Evolutionary conservation across 2,329 filamentous ascomycete species (phyloP).

Genomic region (Ceratocystis diversiconidia): DNA sequence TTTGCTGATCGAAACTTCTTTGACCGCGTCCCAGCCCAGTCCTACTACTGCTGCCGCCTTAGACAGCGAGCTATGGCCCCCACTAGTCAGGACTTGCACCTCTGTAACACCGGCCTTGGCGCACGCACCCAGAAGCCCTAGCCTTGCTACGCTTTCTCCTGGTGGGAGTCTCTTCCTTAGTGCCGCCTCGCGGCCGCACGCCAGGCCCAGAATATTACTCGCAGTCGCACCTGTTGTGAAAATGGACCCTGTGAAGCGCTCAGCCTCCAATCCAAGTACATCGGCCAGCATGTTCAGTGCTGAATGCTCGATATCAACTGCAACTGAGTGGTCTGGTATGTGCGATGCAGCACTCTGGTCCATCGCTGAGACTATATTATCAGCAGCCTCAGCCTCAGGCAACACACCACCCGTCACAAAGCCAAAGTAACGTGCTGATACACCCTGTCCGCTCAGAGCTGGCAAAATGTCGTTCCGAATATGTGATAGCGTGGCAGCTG

Average conservation of each 20-base stretch:
- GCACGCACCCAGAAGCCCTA: slow-evolving; percentile 57
- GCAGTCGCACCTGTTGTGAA: slow-evolving; percentile 53
- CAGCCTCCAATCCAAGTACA: slow-evolving; percentile 45
- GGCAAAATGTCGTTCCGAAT: slow-evolving; percentile 35
- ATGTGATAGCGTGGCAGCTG: slow-evolving; percentile 24
- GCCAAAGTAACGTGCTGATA: slow-evolving; percentile 62
- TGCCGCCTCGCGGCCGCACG: slow-evolving; percentile 49
- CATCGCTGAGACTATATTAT: slow-evolving; percentile 64
- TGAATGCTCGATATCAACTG: slow-evolving; percentile 61
- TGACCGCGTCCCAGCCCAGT: slow-evolving; percentile 55
- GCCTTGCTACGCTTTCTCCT: slow-evolving; percentile 44
- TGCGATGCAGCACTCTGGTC: slow-evolving; percentile 83
- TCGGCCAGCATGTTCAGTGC: slow-evolving; percentile 56
- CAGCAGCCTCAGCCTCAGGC: slow-evolving; percentile 65
- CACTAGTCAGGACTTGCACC: slow-evolving; percentile 65
- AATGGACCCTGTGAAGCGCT: slow-evolving; percentile 44
- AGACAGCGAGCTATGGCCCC: slow-evolving; percentile 67
- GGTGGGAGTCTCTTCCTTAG: slow-evolving; percentile 29
- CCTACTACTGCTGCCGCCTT: slow-evolving; percentile 78
- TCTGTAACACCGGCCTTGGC: slow-evolving; percentile 46
- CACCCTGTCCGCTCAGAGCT: slow-evolving; percentile 52
- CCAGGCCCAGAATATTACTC: slow-evolving; percentile 68
- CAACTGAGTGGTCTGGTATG: slow-evolving; percentile 58
- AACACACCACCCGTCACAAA: slow-evolving; percentile 77
- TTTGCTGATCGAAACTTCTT: slow-evolving; percentile 37